Evolutionary conservation across 768 basidiomycete species (phyloP).

Genomic region (Lentinula sp.): DNA sequence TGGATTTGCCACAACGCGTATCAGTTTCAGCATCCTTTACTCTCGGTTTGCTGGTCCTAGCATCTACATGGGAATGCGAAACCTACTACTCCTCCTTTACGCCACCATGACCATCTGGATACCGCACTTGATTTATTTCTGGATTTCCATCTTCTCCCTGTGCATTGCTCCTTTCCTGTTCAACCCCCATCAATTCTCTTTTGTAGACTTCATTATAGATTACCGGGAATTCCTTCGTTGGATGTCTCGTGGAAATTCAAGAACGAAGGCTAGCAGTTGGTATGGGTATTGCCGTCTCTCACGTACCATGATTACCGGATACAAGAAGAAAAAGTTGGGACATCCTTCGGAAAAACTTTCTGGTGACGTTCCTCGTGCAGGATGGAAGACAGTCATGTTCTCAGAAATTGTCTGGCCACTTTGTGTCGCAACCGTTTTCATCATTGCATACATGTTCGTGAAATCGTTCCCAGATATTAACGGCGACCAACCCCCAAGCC

Average conservation of each 20-base stretch:
- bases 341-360: conserved; percentile 97
- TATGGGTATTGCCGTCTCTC: conserved; percentile 98
- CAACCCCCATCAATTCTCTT: conserved; percentile 99
- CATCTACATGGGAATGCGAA: conserved; percentile 98
- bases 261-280: conserved; percentile 97
- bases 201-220: conserved; percentile 96
- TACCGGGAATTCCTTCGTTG: conserved; percentile 97
- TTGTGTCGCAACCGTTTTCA: conserved; percentile 67
- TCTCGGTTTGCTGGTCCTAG: conserved; percentile 99
- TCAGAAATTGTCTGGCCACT: conserved; percentile 83
- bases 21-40: conserved; percentile 94
- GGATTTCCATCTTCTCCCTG: conserved; percentile 92
- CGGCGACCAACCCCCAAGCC: conserved; percentile 67
- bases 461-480: conserved; percentile 75
- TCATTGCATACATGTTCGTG: conserved; percentile 87
- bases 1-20: conserved; percentile 96
- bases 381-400: conserved; percentile 78
- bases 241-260: conserved; percentile 99
- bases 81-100: conserved; percentile 84
- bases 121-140: conserved; percentile 96
- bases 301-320: conserved; percentile 95
- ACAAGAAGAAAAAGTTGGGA: conserved; percentile 98
- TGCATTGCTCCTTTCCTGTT: conserved; percentile 97
- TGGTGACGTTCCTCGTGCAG: conserved; percentile 87
- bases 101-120: conserved; percentile 90